Conservation (phyloP, 1,284 basidiomycete species). For the Lentinula novae-zelandiae region DNA sequence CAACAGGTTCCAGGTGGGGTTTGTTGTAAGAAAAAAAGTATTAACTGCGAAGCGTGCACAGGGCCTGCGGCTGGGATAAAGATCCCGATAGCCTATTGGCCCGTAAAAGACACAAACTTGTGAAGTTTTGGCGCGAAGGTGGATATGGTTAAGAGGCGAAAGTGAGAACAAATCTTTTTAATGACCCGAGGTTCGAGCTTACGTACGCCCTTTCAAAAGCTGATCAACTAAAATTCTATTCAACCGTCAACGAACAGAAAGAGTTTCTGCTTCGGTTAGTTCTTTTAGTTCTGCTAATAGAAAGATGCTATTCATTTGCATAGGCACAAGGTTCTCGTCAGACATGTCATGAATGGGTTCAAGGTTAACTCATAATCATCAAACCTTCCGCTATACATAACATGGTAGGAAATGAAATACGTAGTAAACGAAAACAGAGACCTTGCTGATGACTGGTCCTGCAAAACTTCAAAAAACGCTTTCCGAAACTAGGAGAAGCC, state of each 20-base stretch:
- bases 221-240: too few species aligned
- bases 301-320: not conserved
- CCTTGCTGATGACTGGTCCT: not conserved
- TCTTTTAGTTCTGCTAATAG: not conserved
- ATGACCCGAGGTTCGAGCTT: not conserved
- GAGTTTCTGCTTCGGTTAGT: not conserved
- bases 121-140: not conserved
- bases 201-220: not conserved
- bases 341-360: not conserved
- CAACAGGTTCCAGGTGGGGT: conserved; percentile 12
- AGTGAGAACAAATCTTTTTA: not conserved
- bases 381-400: not conserved
- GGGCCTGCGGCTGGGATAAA: conserved; percentile 11
- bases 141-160: not conserved
- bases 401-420: too few species aligned
- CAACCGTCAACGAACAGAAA: too few species aligned
- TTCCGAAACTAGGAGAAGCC: not conserved
- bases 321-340: not conserved
- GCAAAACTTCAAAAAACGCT: not conserved
- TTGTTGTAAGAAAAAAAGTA: conserved; percentile 12
- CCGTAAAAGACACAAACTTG: not conserved
- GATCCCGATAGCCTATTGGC: conserved; percentile 11
- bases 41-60: conserved; percentile 11
- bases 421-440: too few species aligned
- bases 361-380: not conserved